Base-by-base conservation (phyloP, 2,329 filamentous ascomycete species). In the Hypoxylon sp. region DNA sequence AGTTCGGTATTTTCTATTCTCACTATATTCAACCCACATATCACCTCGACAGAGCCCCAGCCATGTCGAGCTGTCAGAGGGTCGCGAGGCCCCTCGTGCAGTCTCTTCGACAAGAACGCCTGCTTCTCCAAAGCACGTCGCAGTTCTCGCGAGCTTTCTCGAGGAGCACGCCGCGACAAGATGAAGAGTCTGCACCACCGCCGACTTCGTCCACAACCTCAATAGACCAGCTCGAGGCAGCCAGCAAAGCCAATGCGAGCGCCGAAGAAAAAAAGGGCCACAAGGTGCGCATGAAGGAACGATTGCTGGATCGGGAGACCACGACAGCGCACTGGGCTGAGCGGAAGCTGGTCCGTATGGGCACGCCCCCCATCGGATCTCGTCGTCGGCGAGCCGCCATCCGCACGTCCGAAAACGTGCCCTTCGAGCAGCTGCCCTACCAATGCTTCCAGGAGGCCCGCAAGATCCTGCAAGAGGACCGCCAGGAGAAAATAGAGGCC, bases 381-480 rank as follows among this genome's bases (percentile, higher is more conserved):
- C 89, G 94, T 73, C 88, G 94, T 83, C 90, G 94, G 68, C 90
- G 95, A 77, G 87, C 89, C 27, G 91, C 91, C 27, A 79, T 94
- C 65, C 88, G 85, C 74, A 87, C 82, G 73, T 86, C 82, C 37
- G 81, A 85, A 67, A 86, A 90, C 74, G 82, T 97, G 52, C 93
- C 94, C 25, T 97, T 99, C 77, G 93, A 97, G 82, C 91, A 95
- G 77, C 83, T 99, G 71, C 96, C 96, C 16, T 99, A 96, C 82
- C 95, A 98, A 85, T 96, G 93, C 80, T 99, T 98, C 83, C 96
- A 99, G 81, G 94, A 97, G 82, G 96, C 96, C 41, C 88, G 94
- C 68, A 92, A 93, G 77, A 81, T 98, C 51, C 83, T 99, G 60
- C 85, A 89, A 56, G 88, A 87, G 58, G 96, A 99, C 78, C 88